Conservation (phyloP, 176 grass and related monocot genomes). For the Zoysia japonica region DNA sequence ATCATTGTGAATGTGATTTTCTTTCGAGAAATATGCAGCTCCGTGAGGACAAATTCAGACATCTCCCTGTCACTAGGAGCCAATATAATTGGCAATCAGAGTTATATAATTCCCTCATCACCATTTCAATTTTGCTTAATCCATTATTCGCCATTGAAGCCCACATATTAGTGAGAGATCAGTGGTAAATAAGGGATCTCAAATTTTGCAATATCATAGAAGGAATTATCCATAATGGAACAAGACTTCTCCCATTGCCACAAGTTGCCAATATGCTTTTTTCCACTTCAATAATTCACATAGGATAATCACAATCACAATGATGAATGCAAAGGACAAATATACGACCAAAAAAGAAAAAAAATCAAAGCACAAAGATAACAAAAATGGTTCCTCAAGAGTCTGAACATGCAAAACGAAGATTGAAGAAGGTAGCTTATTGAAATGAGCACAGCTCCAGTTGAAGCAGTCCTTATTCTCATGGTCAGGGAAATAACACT, state of each 20-base stretch:
- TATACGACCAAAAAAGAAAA: no score
- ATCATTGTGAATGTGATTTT: background rate
- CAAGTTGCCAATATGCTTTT: background rate
- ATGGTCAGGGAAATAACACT: background rate
- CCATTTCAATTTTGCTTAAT: no score
- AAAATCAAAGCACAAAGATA: background rate
- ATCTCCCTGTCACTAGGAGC: background rate
- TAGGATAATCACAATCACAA: background rate
- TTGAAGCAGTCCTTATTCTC: slow-evolving; percentile 33
- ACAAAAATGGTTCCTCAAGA: background rate
- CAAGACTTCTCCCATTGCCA: background rate
- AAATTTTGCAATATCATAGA: no score
- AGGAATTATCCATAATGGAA: background rate
- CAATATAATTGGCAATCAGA: background rate
- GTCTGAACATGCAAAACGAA: background rate
- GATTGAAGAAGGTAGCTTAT: background rate
- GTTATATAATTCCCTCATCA: no score
- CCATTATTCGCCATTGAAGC: no score
- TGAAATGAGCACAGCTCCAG: slow-evolving; percentile 8
- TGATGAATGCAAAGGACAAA: background rate
- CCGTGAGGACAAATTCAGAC: background rate
- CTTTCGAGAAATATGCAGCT: background rate
- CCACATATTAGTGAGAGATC: no score
- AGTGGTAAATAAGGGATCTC: no score
- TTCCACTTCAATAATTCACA: background rate